Percentiles rank a stretch among this genome's conserved stretches.
These are phyloP conservation scores for Alternaria solani DNA, from an alignment of 2,329 filamentous ascomycete genomes.

Conservation along the genomic window DNA sequence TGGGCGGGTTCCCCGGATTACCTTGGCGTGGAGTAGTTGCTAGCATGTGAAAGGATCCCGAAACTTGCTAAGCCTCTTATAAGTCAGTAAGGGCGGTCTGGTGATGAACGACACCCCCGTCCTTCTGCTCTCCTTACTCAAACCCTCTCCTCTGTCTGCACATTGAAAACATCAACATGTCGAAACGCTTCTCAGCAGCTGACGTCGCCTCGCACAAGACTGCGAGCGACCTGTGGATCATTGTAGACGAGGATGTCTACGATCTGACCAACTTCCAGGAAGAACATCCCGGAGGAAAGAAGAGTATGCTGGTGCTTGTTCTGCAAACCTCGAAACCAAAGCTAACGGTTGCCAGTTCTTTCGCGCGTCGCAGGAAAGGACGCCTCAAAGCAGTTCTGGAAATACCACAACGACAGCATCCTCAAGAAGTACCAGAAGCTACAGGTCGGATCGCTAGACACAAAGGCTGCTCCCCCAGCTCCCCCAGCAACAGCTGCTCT, in stretches of 20 bases:
- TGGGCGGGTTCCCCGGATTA: conserved; percentile 28
- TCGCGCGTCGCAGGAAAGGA: conserved; percentile 72
- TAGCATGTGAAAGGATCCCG: conserved; percentile 49
- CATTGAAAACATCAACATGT: conserved; percentile 66
- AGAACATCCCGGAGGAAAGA: conserved; percentile 71
- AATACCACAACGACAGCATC: conserved; percentile 68
- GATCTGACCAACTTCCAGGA: conserved; percentile 77
- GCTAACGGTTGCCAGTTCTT: conserved; percentile 59
- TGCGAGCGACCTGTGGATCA: conserved; percentile 82
- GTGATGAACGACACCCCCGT: conserved; percentile 15
- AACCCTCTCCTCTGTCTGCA: conserved; percentile 3
- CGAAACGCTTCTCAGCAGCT: conserved; percentile 81
- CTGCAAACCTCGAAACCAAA: not conserved
- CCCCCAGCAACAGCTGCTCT: conserved; percentile 59
- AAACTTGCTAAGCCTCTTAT: conserved; percentile 30
- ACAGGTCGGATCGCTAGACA: conserved; percentile 78
- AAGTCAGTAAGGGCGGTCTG: conserved; percentile 35
- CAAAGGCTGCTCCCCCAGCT: conserved; percentile 69
- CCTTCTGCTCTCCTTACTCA: conserved; percentile 1
- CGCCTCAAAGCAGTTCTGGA: conserved; percentile 74
- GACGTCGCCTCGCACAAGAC: conserved; percentile 95
- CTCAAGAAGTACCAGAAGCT: conserved; percentile 70
- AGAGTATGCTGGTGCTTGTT: conserved; percentile 61
- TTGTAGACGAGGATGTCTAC: conserved; percentile 95
- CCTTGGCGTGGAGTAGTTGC: conserved; percentile 36